Conservation (phyloP, 2,329 filamentous ascomycete species). For the Teratosphaeria viscida region DNA sequence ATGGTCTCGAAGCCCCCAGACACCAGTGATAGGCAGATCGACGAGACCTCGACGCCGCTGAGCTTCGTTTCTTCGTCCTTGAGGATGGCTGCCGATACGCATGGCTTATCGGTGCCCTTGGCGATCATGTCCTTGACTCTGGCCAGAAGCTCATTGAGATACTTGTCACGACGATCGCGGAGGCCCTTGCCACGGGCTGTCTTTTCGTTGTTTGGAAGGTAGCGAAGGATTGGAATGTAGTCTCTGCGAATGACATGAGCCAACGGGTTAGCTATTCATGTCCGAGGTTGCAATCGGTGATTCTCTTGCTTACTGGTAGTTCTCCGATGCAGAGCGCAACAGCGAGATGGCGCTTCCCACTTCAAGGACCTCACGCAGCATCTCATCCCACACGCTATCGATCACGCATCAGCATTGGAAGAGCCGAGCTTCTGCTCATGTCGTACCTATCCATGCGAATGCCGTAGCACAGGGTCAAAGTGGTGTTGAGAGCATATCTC, state of each 20-base stretch:
- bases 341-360: constrained; percentile 44
- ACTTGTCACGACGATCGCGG: constrained; percentile 38
- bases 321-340: constrained; percentile 42
- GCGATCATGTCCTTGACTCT: constrained; percentile 43
- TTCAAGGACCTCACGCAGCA: constrained; percentile 43
- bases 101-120: constrained; percentile 43
- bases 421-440: neutral
- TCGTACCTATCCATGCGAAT: constrained; percentile 39
- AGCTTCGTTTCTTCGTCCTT: constrained; percentile 46
- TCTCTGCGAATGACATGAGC: constrained; percentile 29
- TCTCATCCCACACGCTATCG: constrained; percentile 37
- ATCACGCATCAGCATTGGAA: neutral
- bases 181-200: constrained; percentile 37
- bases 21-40: constrained; percentile 43
- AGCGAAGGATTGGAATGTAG: constrained; percentile 42
- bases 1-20: constrained; percentile 47
- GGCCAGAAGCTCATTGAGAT: constrained; percentile 39
- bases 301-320: constrained; percentile 21
- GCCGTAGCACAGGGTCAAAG: constrained; percentile 44
- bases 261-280: neutral
- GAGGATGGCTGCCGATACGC: constrained; percentile 42
- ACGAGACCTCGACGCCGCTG: constrained; percentile 43
- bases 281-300: neutral
- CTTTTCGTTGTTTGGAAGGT: constrained; percentile 44
- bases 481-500: constrained; percentile 45